These are phyloP conservation scores for Linum lewisii DNA, from an alignment of 345 rosid genomes.

Conservation along the genomic window DNA sequence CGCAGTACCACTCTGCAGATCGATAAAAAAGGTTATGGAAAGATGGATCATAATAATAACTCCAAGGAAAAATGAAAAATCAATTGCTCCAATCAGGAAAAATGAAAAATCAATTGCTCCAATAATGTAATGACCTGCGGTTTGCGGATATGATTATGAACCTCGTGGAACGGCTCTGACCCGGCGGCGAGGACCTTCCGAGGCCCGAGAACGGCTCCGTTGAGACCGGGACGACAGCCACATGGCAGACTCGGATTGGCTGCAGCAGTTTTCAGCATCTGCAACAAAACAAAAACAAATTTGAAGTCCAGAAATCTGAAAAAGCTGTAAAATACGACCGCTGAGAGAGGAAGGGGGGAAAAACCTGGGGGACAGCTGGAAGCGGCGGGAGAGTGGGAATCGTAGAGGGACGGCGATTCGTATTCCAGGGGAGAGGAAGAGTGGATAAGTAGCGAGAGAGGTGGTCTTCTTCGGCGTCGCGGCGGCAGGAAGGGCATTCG, in stretches of 20 bases:
- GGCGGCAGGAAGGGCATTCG: conserved; percentile 1
- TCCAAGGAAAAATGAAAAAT: too few species aligned
- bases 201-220: background rate
- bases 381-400: background rate
- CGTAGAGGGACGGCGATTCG: conserved; percentile 4
- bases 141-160: background rate
- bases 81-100: background rate
- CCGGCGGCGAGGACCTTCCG: background rate
- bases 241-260: background rate
- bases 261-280: background rate
- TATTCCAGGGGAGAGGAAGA: conserved; percentile 15
- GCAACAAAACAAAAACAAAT: background rate
- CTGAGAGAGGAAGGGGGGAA: background rate
- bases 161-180: background rate
- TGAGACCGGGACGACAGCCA: background rate
- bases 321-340: too few species aligned
- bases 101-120: background rate
- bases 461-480: conserved; percentile 19
- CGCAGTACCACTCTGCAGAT: too few species aligned
- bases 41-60: background rate
- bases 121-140: background rate
- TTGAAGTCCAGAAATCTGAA: background rate
- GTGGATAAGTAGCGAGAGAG: conserved; percentile 25
- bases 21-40: too few species aligned
- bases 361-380: conserved; percentile 17